Percentiles rank a stretch among this genome's conserved stretches.
Evolutionary conservation across 2,329 filamentous ascomycete species (phyloP).

Genomic region (Arthroderma sp.): DNA sequence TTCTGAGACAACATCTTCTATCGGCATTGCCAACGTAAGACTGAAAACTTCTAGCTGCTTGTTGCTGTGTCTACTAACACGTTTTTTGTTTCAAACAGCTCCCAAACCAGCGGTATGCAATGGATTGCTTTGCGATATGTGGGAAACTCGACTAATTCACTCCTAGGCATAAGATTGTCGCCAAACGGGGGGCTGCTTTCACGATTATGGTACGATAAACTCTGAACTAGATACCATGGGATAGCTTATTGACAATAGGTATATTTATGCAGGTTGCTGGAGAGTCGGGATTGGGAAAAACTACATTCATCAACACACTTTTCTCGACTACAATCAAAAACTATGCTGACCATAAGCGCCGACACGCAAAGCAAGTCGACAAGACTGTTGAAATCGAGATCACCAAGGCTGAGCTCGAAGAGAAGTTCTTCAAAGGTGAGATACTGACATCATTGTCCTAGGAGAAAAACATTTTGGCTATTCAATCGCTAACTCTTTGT

Average conservation of each 20-base stretch:
- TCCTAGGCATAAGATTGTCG: slow-evolving; percentile 55
- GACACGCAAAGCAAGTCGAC: slow-evolving; percentile 98
- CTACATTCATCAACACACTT: slow-evolving; percentile 99
- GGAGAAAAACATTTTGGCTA: background rate
- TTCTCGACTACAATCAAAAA: slow-evolving; percentile 99
- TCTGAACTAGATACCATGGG: background rate
- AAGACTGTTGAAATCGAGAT: slow-evolving; percentile 99
- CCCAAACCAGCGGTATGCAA: slow-evolving; percentile 52
- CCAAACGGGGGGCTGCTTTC: slow-evolving; percentile 86
- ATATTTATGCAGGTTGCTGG: slow-evolving; percentile 64
- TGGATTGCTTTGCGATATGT: background rate
- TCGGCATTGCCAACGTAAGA: slow-evolving; percentile 61
- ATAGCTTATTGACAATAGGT: slow-evolving; percentile 10
- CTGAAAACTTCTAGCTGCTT: background rate
- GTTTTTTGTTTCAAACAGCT: slow-evolving; percentile 33
- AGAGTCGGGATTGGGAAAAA: slow-evolving; percentile 97
- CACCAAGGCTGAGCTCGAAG: slow-evolving; percentile 97
- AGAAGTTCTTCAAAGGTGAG: slow-evolving; percentile 99
- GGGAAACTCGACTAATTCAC: slow-evolving; percentile 13
- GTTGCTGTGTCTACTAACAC: background rate
- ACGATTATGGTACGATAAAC: slow-evolving; percentile 77
- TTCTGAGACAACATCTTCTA: slow-evolving; percentile 49
- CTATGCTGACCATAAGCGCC: slow-evolving; percentile 98
- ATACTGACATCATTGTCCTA: background rate
- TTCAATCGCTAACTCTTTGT: slow-evolving; percentile 10